Conservation (phyloP, 768 basidiomycete species). For the Strobilomyces confusus region DNA sequence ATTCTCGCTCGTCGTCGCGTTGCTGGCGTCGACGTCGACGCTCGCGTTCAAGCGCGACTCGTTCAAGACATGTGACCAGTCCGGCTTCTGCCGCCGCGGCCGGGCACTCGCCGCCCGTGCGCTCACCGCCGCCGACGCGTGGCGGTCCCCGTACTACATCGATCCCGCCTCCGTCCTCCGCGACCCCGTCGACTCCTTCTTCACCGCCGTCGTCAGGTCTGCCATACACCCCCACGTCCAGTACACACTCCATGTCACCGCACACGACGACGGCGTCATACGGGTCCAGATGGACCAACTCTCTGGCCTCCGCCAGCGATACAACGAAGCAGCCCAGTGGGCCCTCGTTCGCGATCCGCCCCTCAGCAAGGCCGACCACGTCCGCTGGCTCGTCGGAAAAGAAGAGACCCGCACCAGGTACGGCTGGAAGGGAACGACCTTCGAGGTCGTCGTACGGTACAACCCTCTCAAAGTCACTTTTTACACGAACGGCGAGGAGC, state of each 20-base stretch:
- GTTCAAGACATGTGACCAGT: slow-evolving; percentile 93
- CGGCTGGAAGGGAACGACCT: slow-evolving; percentile 55
- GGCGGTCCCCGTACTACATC: slow-evolving; percentile 87
- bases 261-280: slow-evolving; percentile 85
- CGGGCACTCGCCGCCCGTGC: slow-evolving; percentile 79
- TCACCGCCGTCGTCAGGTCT: slow-evolving; percentile 76
- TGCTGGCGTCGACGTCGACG: slow-evolving; percentile 30
- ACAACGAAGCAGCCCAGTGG: slow-evolving; percentile 92
- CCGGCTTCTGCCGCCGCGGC: slow-evolving; percentile 92
- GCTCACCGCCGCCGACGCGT: slow-evolving; percentile 48
- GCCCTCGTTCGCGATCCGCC: slow-evolving; percentile 72
- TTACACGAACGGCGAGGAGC: slow-evolving; percentile 68
- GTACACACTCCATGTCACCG: slow-evolving; percentile 77
- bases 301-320: slow-evolving; percentile 71
- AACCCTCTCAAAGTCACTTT: slow-evolving; percentile 74
- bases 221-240: slow-evolving; percentile 79
- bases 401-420: slow-evolving; percentile 61
- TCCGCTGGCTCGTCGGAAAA: slow-evolving; percentile 66
- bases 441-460: slow-evolving; percentile 67
- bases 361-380: slow-evolving; percentile 42
- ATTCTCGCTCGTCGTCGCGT: slow-evolving; percentile 30
- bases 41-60: slow-evolving; percentile 73
- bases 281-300: slow-evolving; percentile 93
- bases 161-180: slow-evolving; percentile 51
- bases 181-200: slow-evolving; percentile 50